Percentiles rank a stretch among this genome's conserved stretches.
Conservation (phyloP, 1,284 basidiomycete species). For the Leccinum griseonigrum region DNA sequence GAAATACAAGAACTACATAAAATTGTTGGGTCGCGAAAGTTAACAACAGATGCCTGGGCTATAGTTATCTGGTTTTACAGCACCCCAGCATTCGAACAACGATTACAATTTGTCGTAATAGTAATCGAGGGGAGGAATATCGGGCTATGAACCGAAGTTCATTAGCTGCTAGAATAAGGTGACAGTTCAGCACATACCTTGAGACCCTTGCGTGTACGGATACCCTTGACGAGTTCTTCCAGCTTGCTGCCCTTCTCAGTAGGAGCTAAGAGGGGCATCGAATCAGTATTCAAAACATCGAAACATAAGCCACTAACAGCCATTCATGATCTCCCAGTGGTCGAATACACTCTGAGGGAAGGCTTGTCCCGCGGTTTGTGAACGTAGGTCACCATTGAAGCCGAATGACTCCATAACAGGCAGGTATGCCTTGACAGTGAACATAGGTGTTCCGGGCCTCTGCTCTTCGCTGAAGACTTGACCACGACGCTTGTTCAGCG, state of each 20-base stretch:
- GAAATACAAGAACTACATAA: conserved; percentile 8
- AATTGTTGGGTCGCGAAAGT: conserved; percentile 16
- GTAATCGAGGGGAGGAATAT: conserved; percentile 80
- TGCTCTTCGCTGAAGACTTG: conserved; percentile 99
- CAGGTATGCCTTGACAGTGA: conserved; percentile 98
- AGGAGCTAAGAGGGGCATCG: conserved; percentile 43
- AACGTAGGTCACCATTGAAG: conserved; percentile 96
- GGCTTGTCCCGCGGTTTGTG: conserved; percentile 93
- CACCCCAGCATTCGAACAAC: conserved; percentile 1
- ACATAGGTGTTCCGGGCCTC: conserved; percentile 97
- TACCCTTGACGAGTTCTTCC: conserved; percentile 79
- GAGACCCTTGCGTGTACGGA: conserved; percentile 92
- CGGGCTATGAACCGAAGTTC: conserved; percentile 49
- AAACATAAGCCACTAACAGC: conserved; percentile 50
- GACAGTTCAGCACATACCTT: conserved; percentile 51
- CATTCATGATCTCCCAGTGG: conserved; percentile 85
- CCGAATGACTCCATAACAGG: conserved; percentile 98
- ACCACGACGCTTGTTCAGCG: conserved; percentile 97
- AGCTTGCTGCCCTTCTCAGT: conserved; percentile 88
- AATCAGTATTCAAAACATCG: conserved; percentile 12
- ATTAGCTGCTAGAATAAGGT: conserved; percentile 5
- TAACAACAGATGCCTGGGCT: conserved; percentile 14
- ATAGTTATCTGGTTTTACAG: conserved; percentile 11
- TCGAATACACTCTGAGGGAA: conserved; percentile 98
- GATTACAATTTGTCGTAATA: conserved; percentile 88